phyloP scores from a whole-genome alignment of 192 early-diverging fungal genomes.

The Coemansia sp. region DNA sequence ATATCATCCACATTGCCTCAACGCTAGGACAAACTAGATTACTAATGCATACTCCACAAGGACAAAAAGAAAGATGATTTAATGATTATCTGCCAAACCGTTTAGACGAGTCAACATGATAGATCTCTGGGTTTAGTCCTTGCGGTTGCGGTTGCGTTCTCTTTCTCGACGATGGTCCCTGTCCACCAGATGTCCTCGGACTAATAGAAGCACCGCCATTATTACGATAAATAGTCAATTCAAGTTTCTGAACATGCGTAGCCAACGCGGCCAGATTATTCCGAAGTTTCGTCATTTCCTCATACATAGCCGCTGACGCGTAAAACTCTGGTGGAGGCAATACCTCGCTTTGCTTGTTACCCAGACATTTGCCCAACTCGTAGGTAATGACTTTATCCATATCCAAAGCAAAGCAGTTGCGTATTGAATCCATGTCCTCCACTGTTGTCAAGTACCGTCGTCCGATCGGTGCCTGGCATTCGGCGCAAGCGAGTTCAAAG shows the following conservation, averaged over 20 bases:
- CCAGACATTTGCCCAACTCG: conserved; percentile 49
- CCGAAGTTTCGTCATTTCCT: conserved; percentile 40
- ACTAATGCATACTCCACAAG: background rate
- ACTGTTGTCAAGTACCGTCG: conserved; percentile 40
- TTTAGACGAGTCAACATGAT: conserved; percentile 39
- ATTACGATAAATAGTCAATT: conserved; percentile 30
- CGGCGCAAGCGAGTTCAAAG: conserved; percentile 38
- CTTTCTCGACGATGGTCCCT: conserved; percentile 19
- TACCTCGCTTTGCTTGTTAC: conserved; percentile 6
- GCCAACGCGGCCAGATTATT: conserved; percentile 48
- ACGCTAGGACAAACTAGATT: background rate
- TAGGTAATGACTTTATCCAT: conserved; percentile 44
- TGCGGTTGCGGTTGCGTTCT: conserved; percentile 21
- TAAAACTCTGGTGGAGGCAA: conserved; percentile 47
- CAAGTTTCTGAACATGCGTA: conserved; percentile 37
- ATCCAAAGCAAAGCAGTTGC: conserved; percentile 42
- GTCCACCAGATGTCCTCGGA: conserved; percentile 18
- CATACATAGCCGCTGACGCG: conserved; percentile 32
- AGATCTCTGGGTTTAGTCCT: conserved; percentile 37
- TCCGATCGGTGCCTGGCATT: conserved; percentile 39
- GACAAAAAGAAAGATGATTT: background rate
- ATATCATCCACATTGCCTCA: background rate
- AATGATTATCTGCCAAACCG: conserved; percentile 22
- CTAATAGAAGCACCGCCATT: conserved; percentile 17
- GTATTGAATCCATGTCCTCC: conserved; percentile 36